Conservation (phyloP, 306 rosid genomes). For the Citrullus mucosospermus region DNA sequence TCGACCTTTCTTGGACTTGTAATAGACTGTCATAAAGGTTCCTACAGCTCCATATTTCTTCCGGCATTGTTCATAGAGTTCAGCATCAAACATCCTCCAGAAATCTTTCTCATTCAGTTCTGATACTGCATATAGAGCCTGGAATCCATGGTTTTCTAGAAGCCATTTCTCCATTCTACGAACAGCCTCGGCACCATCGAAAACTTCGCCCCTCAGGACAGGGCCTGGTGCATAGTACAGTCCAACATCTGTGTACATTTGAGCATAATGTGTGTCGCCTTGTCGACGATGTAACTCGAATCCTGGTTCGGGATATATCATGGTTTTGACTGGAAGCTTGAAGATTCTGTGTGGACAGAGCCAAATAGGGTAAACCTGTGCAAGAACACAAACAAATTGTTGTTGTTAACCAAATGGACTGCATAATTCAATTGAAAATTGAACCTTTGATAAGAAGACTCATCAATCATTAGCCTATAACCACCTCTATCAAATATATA, state of each 20-base stretch:
- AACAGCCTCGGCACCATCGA: conserved; percentile 78
- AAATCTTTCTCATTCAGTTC: conserved; percentile 80
- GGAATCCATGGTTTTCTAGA: conserved; percentile 81
- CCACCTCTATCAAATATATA: neutral
- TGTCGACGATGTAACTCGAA: conserved; percentile 78
- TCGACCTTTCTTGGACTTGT: conserved; percentile 91
- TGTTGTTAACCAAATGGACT: neutral
- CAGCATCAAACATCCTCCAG: conserved; percentile 94
- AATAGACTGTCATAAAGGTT: conserved; percentile 90
- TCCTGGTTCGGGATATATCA: conserved; percentile 86
- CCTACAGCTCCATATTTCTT: conserved; percentile 83
- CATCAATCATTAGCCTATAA: neutral
- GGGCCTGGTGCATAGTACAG: conserved; percentile 94
- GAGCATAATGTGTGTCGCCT: conserved; percentile 78
- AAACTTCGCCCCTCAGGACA: conserved; percentile 82
- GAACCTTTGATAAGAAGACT: neutral
- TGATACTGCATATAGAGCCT: conserved; percentile 90
- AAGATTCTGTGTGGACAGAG: conserved; percentile 83
- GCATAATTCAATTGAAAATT: neutral
- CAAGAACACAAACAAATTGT: neutral
- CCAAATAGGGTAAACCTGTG: conserved; percentile 88
- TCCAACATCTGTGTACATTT: conserved; percentile 93
- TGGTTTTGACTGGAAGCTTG: conserved; percentile 67
- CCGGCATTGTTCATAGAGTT: conserved; percentile 61
- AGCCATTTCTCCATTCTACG: conserved; percentile 72